These are phyloP conservation scores for Dothistroma septosporum DNA, from an alignment of 2,329 filamentous ascomycete species.

Conservation along the genomic window DNA sequence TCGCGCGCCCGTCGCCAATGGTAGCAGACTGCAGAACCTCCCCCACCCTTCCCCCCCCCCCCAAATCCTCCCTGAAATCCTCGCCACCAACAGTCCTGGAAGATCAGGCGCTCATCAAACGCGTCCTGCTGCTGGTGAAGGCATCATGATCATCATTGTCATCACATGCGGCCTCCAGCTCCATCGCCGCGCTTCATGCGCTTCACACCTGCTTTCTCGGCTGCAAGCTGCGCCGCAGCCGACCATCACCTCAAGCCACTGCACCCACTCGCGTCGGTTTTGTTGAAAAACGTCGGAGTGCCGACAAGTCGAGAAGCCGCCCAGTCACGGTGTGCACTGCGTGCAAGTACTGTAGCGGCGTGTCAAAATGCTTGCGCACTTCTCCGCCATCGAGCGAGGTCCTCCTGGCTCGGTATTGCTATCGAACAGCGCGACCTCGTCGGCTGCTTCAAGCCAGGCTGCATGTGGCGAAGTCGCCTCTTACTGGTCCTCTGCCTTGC, in stretches of 20 bases:
- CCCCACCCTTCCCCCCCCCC: background rate
- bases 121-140: background rate
- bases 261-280: background rate
- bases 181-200: background rate
- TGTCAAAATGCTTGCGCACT: conserved; percentile 9
- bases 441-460: background rate
- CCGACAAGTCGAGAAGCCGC: background rate
- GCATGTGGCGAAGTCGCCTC: background rate
- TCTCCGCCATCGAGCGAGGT: conserved; percentile 3
- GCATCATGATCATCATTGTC: background rate
- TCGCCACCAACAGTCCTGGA: background rate
- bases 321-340: background rate
- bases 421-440: conserved; percentile 3
- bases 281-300: background rate
- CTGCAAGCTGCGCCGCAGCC: conserved; percentile 1
- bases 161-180: background rate
- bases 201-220: background rate
- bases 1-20: background rate
- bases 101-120: background rate
- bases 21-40: background rate
- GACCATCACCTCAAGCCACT: background rate
- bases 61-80: too few species aligned
- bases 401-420: background rate
- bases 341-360: background rate
- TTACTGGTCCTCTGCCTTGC: background rate